Evolutionary conservation across 345 rosid genomes (phyloP), one percentile per base, ranked within the genome.

Genomic region (Citrus mangshanensis): DNA sequence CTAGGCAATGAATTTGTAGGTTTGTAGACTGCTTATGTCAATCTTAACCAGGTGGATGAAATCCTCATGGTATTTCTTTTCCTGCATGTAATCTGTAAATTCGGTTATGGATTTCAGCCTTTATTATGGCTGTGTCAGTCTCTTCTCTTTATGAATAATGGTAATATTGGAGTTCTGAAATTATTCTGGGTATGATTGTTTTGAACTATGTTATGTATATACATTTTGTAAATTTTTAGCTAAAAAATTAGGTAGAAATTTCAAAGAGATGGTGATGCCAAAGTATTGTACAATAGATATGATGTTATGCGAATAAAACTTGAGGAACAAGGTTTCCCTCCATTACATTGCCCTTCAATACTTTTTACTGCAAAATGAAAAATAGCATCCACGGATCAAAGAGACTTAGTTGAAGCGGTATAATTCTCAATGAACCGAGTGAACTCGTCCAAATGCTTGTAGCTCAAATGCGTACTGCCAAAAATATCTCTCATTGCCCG

Each of bases 401-500:
- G 12, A 46, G 73, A 42, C 22, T 55, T 30, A 3, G 56, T 42
- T 69, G 81, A 25, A 38, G 77, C 13, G 1, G 34, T 22, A 66
- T 64, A 19, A 7, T 60, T 61, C 64, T 76, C 79, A 13, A 84
- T 70, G 16, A 58, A 55, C 70, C 28, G 70, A 28, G 9, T 28
- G 63, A 81, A 67, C 42, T 65, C 59, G 12, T 81, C 54, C 12
- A 81, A 32, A 22, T 77, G 59, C 72, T 61, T 56, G 40, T 55
- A 7, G 7, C 46, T 70, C 18, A 66, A 27, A 4, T 66, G 42
- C 42, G 4, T 13, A 8, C 56, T 56, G 32, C 84, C 78, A 38
- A 72, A 65, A 24, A 59, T 30, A 18, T 73, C 74, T 61, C 49
- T 84, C 77, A 69, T 59, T 28, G 69, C 83, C 79, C 35, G 38